phyloP scores from a whole-genome alignment of 164 flowering plant genomes.

The Cinnamomum micranthum region DNA sequence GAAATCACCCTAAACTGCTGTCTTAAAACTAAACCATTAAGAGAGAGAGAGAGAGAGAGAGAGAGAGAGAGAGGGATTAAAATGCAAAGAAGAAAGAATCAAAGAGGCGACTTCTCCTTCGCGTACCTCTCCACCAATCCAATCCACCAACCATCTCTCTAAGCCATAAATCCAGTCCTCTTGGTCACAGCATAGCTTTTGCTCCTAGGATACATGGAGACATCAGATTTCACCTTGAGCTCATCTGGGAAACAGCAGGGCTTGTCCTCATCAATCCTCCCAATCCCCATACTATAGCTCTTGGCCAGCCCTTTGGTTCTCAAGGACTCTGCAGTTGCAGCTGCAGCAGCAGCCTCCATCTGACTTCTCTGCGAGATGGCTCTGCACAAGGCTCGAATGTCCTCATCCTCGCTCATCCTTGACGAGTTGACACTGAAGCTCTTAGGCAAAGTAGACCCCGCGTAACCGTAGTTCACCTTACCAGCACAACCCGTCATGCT shows the following conservation, averaged over 20 bases:
- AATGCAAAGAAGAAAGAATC: too few species aligned
- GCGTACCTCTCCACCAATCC: too few species aligned
- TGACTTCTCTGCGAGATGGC: neutral
- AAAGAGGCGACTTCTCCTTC: too few species aligned
- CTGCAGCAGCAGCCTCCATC: neutral
- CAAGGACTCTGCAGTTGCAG: neutral
- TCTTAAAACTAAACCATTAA: too few species aligned
- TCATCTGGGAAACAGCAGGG: slow-evolving; percentile 40
- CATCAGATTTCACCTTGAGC: slow-evolving; percentile 11
- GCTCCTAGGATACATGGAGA: slow-evolving; percentile 32
- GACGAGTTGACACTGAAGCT: slow-evolving; percentile 11
- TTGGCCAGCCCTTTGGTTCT: slow-evolving; percentile 31
- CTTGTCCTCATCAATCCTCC: slow-evolving; percentile 67
- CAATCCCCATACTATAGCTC: slow-evolving; percentile 62
- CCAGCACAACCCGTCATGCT: slow-evolving; percentile 12
- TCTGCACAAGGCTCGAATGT: neutral
- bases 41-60: too few species aligned
- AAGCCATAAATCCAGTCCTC: neutral
- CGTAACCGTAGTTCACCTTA: neutral
- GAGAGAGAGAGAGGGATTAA: too few species aligned
- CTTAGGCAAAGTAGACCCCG: neutral
- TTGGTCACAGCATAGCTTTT: slow-evolving; percentile 39
- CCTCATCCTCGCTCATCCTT: slow-evolving; percentile 2
- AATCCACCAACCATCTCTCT: neutral
- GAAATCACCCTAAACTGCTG: too few species aligned